Evolutionary conservation across 2,329 filamentous ascomycete species (phyloP), one percentile per base, ranked within the genome.

Genomic region (Tolypocladium guangdongense): DNA sequence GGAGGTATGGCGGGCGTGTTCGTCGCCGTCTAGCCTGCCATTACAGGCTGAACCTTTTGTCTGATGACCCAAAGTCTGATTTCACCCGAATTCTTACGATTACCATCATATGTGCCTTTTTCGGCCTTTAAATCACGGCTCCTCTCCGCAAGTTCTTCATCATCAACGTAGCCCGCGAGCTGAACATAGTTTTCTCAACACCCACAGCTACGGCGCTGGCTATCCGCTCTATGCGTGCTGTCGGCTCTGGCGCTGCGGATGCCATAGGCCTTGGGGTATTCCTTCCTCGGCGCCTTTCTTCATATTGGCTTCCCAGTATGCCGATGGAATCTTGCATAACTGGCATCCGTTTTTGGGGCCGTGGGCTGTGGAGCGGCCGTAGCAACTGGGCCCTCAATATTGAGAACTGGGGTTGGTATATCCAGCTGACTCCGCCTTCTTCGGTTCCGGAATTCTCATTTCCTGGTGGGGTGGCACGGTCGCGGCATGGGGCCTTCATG

Each of bases 81-180:
- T 83, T 83, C 59, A 73, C 74, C 52, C 73, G 78, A 35, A 75
- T 86, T 49, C 71, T 84, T 53, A 78, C 78, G 32, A 73, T 86
- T 57, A 84, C 81, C 2, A 71, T 82, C 45, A 78, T 83, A 49
- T 80, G 79, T 55, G 80, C 78, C 11, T 83, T 83, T 68, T 84
- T 84, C 64, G 83, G 83, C 4, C 74, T 84, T 55, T 82, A 82
- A 64, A 82, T 83, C 58, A 78, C 78, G 49, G 82, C 80, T 0
- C 81, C 81, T 8, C 73, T 84, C 22, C 79, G 83, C 54, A 84
- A 83, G 62, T 86, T 86, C 71, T 86, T 85, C 71, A 78, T 86
- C 65, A 78, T 86, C 64, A 80, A 83, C 55, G 79, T 84, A 14
- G 80, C 80, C 3, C 73, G 80, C 11, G 80, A 84, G 66, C 68